phyloP scores from a whole-genome alignment of 768 basidiomycete genomes.

The Boletus sp. region DNA sequence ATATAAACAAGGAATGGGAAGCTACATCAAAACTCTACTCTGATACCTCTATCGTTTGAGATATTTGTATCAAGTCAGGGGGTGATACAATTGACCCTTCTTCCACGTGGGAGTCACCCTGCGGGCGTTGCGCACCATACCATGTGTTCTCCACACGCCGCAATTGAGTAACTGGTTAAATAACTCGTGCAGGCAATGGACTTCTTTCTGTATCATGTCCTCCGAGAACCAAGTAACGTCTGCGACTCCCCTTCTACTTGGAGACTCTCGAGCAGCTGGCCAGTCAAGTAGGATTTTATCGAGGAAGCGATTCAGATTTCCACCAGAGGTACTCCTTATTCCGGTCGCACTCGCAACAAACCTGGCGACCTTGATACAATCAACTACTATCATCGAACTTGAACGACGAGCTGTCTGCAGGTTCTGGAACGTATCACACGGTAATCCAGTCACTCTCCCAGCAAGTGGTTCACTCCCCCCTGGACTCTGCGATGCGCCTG shows the following conservation, averaged over 20 bases:
- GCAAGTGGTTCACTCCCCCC: conserved; percentile 6
- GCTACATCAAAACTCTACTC: too few relatives aligned
- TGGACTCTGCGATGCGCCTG: conserved; percentile 18
- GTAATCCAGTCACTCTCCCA: conserved; percentile 4
- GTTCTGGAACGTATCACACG: conserved; percentile 18
- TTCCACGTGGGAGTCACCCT: too few relatives aligned
- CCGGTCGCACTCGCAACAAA: conserved; percentile 25
- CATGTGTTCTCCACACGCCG: background rate
- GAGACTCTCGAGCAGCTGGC: background rate
- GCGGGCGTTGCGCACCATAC: too few relatives aligned
- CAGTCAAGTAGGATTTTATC: background rate
- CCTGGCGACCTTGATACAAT: conserved; percentile 20
- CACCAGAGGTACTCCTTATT: conserved; percentile 23
- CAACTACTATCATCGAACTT: conserved; percentile 27
- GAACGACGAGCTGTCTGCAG: conserved; percentile 27
- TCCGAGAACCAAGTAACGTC: background rate
- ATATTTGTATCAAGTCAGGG: too few relatives aligned
- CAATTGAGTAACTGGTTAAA: background rate
- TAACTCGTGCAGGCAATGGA: too few relatives aligned
- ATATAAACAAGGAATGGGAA: too few relatives aligned
- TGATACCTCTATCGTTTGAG: too few relatives aligned
- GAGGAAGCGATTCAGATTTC: background rate
- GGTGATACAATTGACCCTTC: too few relatives aligned
- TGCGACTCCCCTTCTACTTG: conserved; percentile 12
- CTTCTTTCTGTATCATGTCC: conserved; percentile 4